Base-by-base conservation (phyloP, 2,329 filamentous ascomycete genomes). In the Colletotrichum cuscutae region DNA sequence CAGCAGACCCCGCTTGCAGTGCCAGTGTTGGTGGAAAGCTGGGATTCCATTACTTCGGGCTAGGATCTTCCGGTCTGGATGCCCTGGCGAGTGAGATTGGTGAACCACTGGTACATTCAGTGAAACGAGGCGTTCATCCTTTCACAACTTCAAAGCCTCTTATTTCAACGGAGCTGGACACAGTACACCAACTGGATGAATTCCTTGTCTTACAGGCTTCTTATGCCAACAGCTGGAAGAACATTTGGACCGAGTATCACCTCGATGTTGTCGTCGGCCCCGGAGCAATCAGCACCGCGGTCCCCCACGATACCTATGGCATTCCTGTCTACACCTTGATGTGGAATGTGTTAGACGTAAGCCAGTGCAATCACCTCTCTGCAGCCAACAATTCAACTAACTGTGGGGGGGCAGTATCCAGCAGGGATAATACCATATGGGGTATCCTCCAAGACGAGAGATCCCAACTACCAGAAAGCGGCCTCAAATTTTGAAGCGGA, bases 201-300 rank as follows among this genome's bases (percentile, higher is more conserved):
- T 78, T 89, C 67, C 83, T 86, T 58, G 78, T 82, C 19, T 80
- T 82, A 62, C 62, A 67, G 2, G 62, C 64, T 9, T 64, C 76
- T 7, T 77, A 77, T 85, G 46, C 79, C 5, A 80, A 83, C 22
- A 77, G 73, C 0, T 90, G 84, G 81, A 82, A 86, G 19, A 80
- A 81, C 46, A 54, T 82, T 0, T 84, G 86, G 78, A 78, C 81
- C 1, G 77, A 84, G 22, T 77, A 87, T 22, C 76, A 81, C 8
- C 78, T 90, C 4, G 89, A 90, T 78, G 85, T 84, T 0, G 77
- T 90, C 0, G 64, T 91, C n/a, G 83, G 82, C 65, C 83, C 86
- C 4, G 82, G 83, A 4, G 84, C 87, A 6, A 85, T 87, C 75
- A 84, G 80, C 13, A 89, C 87, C 0, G 88, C 89, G 0, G 84